Conservation (phyloP, 495 filamentous ascomycete genomes). For the Bryoglossum gracile region DNA sequence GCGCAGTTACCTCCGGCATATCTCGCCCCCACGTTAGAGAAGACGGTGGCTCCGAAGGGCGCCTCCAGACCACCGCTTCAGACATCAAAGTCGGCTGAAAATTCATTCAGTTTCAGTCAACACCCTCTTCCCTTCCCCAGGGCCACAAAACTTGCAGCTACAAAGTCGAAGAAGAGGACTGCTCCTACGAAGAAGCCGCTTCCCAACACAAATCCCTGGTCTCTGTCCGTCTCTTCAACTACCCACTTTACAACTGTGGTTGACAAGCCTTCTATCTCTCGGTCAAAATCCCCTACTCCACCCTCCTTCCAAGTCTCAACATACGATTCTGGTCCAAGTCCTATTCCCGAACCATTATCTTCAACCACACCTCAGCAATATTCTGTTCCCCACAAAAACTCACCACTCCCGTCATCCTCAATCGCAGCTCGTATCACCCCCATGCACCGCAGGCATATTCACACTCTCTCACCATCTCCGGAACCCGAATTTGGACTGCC, state of each 20-base stretch:
- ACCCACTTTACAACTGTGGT: background rate
- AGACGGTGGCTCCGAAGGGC: background rate
- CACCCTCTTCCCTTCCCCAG: background rate
- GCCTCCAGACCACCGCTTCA: background rate
- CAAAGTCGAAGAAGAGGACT: background rate
- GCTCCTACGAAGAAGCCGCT: background rate
- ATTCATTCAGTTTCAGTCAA: background rate
- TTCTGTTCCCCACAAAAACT: background rate
- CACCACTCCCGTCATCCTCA: too few species aligned
- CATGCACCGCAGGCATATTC: too few species aligned
- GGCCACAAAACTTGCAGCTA: background rate
- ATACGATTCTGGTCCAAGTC: background rate
- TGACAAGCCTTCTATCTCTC: conserved; percentile 5
- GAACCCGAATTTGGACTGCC: background rate
- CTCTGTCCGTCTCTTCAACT: conserved; percentile 1
- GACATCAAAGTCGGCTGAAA: background rate
- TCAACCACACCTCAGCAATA: background rate
- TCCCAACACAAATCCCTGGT: conserved; percentile 21
- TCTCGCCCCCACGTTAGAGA: conserved; percentile 12
- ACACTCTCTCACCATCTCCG: background rate
- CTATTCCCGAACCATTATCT: background rate
- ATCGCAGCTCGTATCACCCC: too few species aligned
- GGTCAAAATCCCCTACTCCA: conserved; percentile 1
- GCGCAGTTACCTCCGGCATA: conserved; percentile 10
- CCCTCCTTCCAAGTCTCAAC: background rate